Conservation (phyloP, 352 stramenopile species). For the Phytophthora megakarya region DNA sequence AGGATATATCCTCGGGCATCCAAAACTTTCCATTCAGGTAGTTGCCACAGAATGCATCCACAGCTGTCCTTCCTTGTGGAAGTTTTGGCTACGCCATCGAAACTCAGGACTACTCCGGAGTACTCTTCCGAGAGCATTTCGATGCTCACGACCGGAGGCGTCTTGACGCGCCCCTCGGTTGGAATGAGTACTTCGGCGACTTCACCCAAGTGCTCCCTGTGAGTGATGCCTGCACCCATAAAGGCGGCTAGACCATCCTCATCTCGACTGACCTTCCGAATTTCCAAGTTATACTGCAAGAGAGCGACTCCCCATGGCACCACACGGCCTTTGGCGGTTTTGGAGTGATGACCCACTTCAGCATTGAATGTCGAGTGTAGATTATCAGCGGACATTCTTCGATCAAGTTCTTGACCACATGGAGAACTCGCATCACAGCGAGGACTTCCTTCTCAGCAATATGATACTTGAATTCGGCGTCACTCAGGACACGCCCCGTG, state of each 20-base stretch:
- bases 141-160: not conserved
- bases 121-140: not conserved
- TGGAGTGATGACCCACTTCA: not conserved
- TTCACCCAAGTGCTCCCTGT: not conserved
- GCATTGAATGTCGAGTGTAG: not conserved
- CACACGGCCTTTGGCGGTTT: too few relatives aligned
- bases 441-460: not conserved
- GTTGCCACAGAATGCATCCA: too few relatives aligned
- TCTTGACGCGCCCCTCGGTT: not conserved
- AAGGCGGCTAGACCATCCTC: too few relatives aligned
- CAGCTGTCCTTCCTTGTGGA: too few relatives aligned
- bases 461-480: not conserved
- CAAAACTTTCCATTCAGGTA: not conserved
- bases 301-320: too few relatives aligned
- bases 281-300: too few relatives aligned
- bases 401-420: not conserved
- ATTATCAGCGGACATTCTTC: not conserved
- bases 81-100: too few relatives aligned
- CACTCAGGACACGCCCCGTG: too few relatives aligned
- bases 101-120: not conserved
- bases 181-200: not conserved
- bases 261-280: too few relatives aligned
- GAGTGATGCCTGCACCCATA: not conserved
- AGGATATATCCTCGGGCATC: not conserved
- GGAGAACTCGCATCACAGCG: not conserved